Percentiles rank a stretch among this genome's conserved stretches.
phyloP scores from a whole-genome alignment of 1,284 basidiomycete genomes.

The Lentinus polychrous region DNA sequence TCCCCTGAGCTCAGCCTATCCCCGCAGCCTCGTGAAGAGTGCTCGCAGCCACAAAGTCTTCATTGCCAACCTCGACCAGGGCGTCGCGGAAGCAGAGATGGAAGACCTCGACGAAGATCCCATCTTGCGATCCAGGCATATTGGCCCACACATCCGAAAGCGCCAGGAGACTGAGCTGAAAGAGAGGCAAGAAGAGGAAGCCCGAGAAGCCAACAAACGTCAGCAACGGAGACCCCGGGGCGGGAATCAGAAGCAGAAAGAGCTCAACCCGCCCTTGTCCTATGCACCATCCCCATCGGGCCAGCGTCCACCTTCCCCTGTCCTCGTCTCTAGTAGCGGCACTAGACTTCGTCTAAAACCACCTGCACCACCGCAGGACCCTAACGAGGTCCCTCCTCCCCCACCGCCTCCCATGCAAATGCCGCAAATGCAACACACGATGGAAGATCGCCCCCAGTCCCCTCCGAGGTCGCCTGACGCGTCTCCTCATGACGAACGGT shows the following conservation, averaged over 20 bases:
- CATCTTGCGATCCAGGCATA: constrained; percentile 37
- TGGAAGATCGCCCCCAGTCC: neutral
- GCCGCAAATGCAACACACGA: neutral
- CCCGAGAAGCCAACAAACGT: constrained; percentile 28
- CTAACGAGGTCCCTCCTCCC: neutral
- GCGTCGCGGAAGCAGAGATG: constrained; percentile 38
- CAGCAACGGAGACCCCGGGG: constrained; percentile 20
- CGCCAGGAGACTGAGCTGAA: constrained; percentile 35
- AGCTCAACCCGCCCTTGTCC: constrained; percentile 14
- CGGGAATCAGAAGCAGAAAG: constrained; percentile 31
- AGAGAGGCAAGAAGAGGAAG: constrained; percentile 35
- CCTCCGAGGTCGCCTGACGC: neutral
- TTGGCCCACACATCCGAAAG: constrained; percentile 38
- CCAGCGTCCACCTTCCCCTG: constrained; percentile 10
- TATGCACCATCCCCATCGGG: constrained; percentile 11
- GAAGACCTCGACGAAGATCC: constrained; percentile 43
- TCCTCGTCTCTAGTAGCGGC: constrained; percentile 35
- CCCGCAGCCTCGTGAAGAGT: constrained; percentile 35
- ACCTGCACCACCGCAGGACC: constrained; percentile 20
- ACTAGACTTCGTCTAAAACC: constrained; percentile 35
- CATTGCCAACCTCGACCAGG: constrained; percentile 38
- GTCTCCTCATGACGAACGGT: constrained; percentile 1
- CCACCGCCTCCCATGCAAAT: neutral
- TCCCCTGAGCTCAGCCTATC: constrained; percentile 36
- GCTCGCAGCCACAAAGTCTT: constrained; percentile 30